Evolutionary conservation across 495 filamentous ascomycete species (phyloP), one percentile per base, ranked within the genome.

Genomic region (Aspergillus baeticus): DNA sequence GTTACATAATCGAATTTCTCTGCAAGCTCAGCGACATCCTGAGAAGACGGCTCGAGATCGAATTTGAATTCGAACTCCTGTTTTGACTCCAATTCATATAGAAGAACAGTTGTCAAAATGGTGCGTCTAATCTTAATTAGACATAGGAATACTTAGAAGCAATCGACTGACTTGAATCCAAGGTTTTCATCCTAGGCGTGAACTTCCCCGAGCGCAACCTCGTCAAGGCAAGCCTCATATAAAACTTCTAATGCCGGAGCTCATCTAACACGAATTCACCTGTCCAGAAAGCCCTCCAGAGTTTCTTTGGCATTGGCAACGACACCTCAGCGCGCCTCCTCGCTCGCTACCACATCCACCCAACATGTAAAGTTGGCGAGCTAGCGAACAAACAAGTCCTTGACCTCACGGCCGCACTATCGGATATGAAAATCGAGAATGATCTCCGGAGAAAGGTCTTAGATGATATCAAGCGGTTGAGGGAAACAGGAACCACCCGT

Each of bases 391-490:
- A 88, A 66, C 88, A 88, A 56, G 74, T 95, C 56, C 82, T 87
- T 17, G 86, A 89, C 44, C 78, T 98, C 51, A 90, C 84, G n/a
- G 84, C 85, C 38, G 89, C 92, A 63, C 78, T 98, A 36, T 89
- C 92, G 6, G 86, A 84, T 10, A 92, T 98, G 92, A 95, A 87
- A 38, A 91, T 96, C 57, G 95, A 98, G 69, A 96, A 89, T 63
- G 92, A 98, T 61, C 77, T 96, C 55, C 77, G 84, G 66, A 79
- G 86, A 68, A 77, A 89, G 49, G 62, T 96, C 37, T 73, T 83
- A 61, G 91, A 96, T 29, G 90, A 98, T 65, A 96, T 98, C 62
- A 81, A 80, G 64, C 81, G 94, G 33, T 65, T 98, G 69, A 86
- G 87, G 67, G 92, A 96, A 69, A 96, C 96, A 74, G 93, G 93